Evolutionary conservation across 805 yeast genomes (phyloP).

Genomic region (Priceomyces carsonii): DNA sequence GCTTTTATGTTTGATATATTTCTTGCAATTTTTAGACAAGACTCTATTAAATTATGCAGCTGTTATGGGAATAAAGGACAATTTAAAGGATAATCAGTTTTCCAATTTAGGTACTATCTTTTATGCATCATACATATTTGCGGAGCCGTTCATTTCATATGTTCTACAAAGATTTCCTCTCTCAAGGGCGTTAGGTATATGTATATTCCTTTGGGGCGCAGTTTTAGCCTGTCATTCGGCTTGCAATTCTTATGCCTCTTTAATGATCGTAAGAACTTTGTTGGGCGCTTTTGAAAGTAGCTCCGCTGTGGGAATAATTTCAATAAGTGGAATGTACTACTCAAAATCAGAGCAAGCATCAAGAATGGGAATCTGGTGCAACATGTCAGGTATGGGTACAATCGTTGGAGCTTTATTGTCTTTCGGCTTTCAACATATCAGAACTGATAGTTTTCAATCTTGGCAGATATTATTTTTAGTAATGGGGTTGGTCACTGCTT

Average conservation of each 20-base stretch:
- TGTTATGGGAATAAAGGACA: conserved; percentile 59
- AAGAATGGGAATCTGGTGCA: conserved; percentile 57
- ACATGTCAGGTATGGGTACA: conserved; percentile 59
- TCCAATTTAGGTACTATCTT: conserved; percentile 55
- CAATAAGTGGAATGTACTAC: conserved; percentile 65
- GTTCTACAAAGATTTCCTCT: conserved; percentile 53
- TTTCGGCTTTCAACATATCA: conserved; percentile 55
- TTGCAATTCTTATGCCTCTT: conserved; percentile 50
- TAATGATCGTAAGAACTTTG: conserved; percentile 55
- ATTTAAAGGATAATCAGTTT: conserved; percentile 48
- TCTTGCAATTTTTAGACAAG: conserved; percentile 60
- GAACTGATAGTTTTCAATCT: conserved; percentile 35
- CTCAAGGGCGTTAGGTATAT: conserved; percentile 49
- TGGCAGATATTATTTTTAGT: conserved; percentile 64
- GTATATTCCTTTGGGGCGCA: conserved; percentile 55
- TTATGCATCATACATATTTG: conserved; percentile 53
- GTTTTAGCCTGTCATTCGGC: conserved; percentile 54
- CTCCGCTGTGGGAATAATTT: conserved; percentile 56
- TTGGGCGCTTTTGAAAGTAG: conserved; percentile 57
- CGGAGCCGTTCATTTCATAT: conserved; percentile 47
- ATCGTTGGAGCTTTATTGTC: conserved; percentile 47
- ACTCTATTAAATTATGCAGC: conserved; percentile 61
- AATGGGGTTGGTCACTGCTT: conserved; percentile 53
- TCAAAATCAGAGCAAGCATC: conserved; percentile 51
- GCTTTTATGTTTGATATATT: conserved; percentile 52